Evolutionary conservation across 495 filamentous ascomycete genomes (phyloP), one percentile per base, ranked within the genome.

Genomic region (Aspergillus baeticus): DNA sequence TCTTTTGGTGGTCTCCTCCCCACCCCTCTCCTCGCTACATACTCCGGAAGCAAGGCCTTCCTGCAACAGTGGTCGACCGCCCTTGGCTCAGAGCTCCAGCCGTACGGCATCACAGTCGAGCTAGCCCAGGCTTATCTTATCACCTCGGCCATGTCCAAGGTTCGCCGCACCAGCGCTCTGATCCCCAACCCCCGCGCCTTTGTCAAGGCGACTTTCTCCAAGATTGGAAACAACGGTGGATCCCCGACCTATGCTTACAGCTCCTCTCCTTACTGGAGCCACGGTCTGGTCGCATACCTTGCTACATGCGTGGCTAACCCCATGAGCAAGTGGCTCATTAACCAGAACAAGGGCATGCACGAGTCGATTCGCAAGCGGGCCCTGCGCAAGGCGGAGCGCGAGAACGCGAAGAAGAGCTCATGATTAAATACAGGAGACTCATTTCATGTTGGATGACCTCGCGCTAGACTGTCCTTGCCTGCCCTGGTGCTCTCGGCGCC

Each of bases 41-140:
- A 99, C 81, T 95, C 90, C 55, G 95, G 95, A 53, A 90, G 85
- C 82, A 99, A 99, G 77, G 93, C 95, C 21, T 99, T 99, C 81
- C 81, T 99, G 54, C 92, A 97, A 71, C 86, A 95, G 69, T 99
- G 95, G 95, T 96, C 90, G 42, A 86, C 84, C 3, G 83, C 95
- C 36, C 83, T 99, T 2, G 88, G 86, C 22, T 79, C 89, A 10
- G 95, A 99, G 72, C 80, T 98, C 21, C 84, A 85, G 59, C 83
- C 83, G 1, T 76, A 89, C 61, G 88, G 89, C 51, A 84, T 99
- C 26, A 84, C 87, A 39, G 92, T 96, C 37, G 82, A 97, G 64
- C 80, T 97, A 37, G 86, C 94, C 22, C 81, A 97, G 60, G 88
- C 86, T 59, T 93, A 99, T 72, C 83, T 99, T 56, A 90, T 99